Evolutionary conservation across 2,329 filamentous ascomycete genomes (phyloP), one percentile per base, ranked within the genome.

Genomic region (Fusarium subglutinans): DNA sequence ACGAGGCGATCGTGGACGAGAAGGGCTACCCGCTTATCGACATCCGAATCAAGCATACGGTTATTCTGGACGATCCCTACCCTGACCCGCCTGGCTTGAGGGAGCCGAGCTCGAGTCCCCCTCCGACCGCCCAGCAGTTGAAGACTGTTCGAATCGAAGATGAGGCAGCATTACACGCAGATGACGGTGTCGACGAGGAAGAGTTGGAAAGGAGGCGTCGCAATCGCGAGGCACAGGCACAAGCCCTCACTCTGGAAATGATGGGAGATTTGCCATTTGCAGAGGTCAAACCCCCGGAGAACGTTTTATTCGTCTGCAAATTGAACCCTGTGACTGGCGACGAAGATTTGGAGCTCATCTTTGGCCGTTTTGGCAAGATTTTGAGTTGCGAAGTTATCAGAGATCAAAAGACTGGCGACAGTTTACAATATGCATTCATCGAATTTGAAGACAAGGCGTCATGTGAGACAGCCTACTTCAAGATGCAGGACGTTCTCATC

Each of bases 261-360:
- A 96, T 99, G 83, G 96, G 96, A 48, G 96, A 99, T 81, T 86
- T 99, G 66, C 96, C 96, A 9, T 99, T 98, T 82, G 96, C 96
- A 67, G 96, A 99, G 83, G 95, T 99, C 77, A 97, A 96, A 78
- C 96, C 96, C 9, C 96, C 96, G 0, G 96, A 99, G 84, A 98
- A 99, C 82, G 92, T 99, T 20, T 87, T 99, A 5, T 99, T 99
- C 80, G 95, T 99, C 48, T 99, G 96, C 91, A 99, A 99, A 82
- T 87, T 99, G 48, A 99, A 99, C 78, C 96, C 96, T 0, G 95
- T 99, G 53, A 99, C 96, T 15, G 93, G 94, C 79, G 96, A 98
- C 79, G 93, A 97, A 79, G 96, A 99, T 80, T 87, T 99, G 53
- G 93, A 98, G 81, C 89, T 98, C 74, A 98, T 99, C 72, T 99